Base-by-base conservation (phyloP, 768 basidiomycete genomes). In the Strobilomyces confusus region DNA sequence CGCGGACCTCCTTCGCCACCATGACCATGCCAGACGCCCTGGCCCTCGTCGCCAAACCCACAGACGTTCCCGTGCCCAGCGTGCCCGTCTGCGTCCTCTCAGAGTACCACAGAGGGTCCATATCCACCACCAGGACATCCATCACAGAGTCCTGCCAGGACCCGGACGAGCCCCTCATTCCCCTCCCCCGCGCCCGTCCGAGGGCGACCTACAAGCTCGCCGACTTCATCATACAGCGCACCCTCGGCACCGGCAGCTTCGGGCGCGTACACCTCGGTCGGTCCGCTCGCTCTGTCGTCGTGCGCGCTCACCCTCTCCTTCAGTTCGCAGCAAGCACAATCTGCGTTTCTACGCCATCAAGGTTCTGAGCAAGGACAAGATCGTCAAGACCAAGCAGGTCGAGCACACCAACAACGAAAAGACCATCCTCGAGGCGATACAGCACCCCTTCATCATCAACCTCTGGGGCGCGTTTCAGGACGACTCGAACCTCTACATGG, bases 361-460 rank as follows among this genome's bases (percentile, higher is more conserved):
- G 69, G 93, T 98, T 9, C 75, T 98, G 57, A 87, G 80, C 74
- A 98, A 98, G 69, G 92, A 95, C 56, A 88, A 91, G 67, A 89
- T 98, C 49, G 90, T 92, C 50, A 82, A 80, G 60, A 82, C 92
- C 71, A 97, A 98, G 74, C 97, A 99, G 69, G 84, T 98, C 46
- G 92, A 98, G 65, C 97, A 99, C 63, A 98, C 97, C 41, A 97
- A 95, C 69, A 94, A 90, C 62, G 97, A 99, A 71, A 87, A 92
- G 61, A 76, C 76, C 45, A 93, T 98, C 72, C 82, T 99, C 34
- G 81, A 85, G 44, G 79, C 80, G 22, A 87, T 97, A 5, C 84
- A 92, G 53, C 92, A 98, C 68, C 87, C 93, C 2, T 92, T 98
- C 72, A 90, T 98, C 61, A 84, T 98, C 74, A 98, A 95, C 68